A percentile compares a stretch with the other conserved stretches of the same genome.
Evolutionary conservation across 176 grass and related monocot genomes (phyloP).

Genomic region (Miscanthus lutarioriparius): DNA sequence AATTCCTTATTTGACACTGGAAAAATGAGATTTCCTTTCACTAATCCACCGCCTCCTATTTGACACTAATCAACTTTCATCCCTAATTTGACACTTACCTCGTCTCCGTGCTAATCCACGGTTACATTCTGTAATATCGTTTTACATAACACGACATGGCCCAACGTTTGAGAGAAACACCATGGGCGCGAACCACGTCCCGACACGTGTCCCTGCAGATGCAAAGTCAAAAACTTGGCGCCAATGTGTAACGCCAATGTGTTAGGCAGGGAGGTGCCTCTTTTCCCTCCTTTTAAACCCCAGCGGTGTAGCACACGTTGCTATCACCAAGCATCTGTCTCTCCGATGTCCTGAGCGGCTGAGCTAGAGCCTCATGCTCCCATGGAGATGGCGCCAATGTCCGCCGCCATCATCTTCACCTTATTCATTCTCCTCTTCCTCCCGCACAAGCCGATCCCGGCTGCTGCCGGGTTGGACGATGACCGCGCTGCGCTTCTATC

Average conservation of each 20-base stretch:
- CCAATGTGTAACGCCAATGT: constrained; percentile 36
- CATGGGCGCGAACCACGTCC: neutral
- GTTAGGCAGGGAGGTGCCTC: constrained; percentile 37
- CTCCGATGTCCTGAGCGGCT: constrained; percentile 34
- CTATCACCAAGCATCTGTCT: constrained; percentile 30
- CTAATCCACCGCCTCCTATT: no score
- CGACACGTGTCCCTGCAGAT: neutral
- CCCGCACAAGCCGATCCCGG: neutral
- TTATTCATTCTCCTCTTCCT: neutral
- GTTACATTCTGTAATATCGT: neutral
- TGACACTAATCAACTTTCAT: no score
- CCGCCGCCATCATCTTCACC: neutral
- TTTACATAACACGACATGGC: neutral
- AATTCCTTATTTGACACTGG: no score
- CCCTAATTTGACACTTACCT: no score
- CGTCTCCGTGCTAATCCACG: neutral
- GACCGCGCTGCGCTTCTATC: constrained; percentile 54
- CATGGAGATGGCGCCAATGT: constrained; percentile 27
- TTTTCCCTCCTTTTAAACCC: constrained; percentile 25
- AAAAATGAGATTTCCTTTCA: no score
- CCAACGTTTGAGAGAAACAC: neutral
- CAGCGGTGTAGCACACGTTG: constrained; percentile 51
- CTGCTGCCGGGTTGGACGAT: neutral
- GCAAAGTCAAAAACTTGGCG: constrained; percentile 44
- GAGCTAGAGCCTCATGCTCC: constrained; percentile 12